phyloP scores from a whole-genome alignment of 371 early-diverging fungal genomes.

The Mucor racemosus region DNA sequence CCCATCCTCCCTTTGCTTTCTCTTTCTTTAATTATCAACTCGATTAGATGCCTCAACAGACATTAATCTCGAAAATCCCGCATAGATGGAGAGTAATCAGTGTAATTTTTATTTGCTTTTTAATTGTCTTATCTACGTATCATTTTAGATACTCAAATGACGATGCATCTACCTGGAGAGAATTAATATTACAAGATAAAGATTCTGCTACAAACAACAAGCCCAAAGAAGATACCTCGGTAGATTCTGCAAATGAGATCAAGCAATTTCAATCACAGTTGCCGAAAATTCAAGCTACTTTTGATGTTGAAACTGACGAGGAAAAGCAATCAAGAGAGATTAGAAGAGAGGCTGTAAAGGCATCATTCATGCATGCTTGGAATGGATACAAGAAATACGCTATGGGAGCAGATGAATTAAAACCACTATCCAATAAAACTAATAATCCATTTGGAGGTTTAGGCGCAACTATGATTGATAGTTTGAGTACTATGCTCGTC shows the following conservation, averaged over 20 bases:
- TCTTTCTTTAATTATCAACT: neutral
- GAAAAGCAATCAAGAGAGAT: neutral
- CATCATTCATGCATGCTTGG: slow-evolving; percentile 67
- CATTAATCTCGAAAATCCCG: neutral
- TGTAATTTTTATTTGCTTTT: neutral
- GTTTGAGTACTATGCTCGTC: slow-evolving; percentile 79
- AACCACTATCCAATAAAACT: slow-evolving; percentile 41
- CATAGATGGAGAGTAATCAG: neutral
- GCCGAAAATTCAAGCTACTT: neutral
- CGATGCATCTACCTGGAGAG: neutral
- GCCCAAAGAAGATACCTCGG: neutral
- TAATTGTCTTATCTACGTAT: neutral
- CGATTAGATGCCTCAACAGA: neutral
- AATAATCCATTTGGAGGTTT: slow-evolving; percentile 76
- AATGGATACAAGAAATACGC: slow-evolving; percentile 66
- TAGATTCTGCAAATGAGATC: neutral
- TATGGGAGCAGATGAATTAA: slow-evolving; percentile 53
- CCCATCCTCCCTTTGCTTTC: neutral
- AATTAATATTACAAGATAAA: neutral
- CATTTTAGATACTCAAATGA: neutral
- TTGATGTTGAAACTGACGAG: neutral
- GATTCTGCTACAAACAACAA: neutral
- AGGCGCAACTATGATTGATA: slow-evolving; percentile 79
- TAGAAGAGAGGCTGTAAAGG: slow-evolving; percentile 38
- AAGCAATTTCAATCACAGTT: neutral